phyloP scores from a whole-genome alignment of 1,284 basidiomycete genomes.

The Pyrrhoderma noxium region DNA sequence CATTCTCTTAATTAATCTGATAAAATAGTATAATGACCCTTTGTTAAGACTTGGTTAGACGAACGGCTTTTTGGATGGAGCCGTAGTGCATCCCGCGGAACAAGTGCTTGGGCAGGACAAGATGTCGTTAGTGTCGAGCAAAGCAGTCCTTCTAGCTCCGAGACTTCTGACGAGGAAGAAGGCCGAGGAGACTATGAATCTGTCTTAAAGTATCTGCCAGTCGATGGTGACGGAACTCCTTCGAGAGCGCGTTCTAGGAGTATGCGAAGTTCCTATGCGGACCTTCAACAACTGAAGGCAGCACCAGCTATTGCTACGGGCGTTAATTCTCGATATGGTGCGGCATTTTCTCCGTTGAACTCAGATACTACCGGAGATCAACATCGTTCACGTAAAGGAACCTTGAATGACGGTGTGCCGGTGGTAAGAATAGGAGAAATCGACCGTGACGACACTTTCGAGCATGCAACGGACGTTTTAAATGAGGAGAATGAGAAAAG shows the following conservation, averaged over 20 bases:
- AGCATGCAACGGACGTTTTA: constrained; percentile 52
- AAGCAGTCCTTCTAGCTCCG: constrained; percentile 60
- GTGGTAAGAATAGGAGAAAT: constrained; percentile 56
- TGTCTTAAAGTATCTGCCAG: constrained; percentile 55
- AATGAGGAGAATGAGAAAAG: constrained; percentile 46
- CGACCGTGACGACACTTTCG: constrained; percentile 43
- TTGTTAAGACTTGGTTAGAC: constrained; percentile 74
- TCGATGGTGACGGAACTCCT: constrained; percentile 34
- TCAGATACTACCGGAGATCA: constrained; percentile 31
- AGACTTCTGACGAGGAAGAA: constrained; percentile 65
- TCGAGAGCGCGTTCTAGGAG: constrained; percentile 46
- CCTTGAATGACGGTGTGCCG: constrained; percentile 54
- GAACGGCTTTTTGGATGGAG: constrained; percentile 93
- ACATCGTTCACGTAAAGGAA: constrained; percentile 49
- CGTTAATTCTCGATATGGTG: constrained; percentile 8
- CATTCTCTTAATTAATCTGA: constrained; percentile 1
- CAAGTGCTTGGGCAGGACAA: constrained; percentile 66
- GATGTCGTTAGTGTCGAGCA: constrained; percentile 48
- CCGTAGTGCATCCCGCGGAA: constrained; percentile 59
- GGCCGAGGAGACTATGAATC: constrained; percentile 70
- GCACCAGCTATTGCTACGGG: constrained; percentile 21
- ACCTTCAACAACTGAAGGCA: constrained; percentile 60
- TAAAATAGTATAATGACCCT: neutral
- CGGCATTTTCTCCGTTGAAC: constrained; percentile 26
- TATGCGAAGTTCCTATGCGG: constrained; percentile 68